Conservation (phyloP, 768 basidiomycete genomes). For the Termitomyces sp. region DNA sequence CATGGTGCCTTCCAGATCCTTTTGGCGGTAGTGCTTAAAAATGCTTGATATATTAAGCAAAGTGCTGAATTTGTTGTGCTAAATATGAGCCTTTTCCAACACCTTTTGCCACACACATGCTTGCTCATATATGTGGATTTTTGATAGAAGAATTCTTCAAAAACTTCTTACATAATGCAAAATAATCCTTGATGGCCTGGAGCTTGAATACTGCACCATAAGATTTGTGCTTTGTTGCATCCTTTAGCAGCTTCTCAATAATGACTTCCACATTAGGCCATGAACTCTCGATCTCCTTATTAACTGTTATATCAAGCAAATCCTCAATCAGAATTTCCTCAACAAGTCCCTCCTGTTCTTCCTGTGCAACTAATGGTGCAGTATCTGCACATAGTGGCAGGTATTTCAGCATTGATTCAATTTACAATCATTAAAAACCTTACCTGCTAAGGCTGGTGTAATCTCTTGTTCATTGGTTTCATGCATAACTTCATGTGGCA, state of each 20-base stretch:
- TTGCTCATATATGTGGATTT: not conserved
- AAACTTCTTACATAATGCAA: conserved; percentile 8
- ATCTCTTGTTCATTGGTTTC: too few relatives aligned
- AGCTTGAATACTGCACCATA: conserved; percentile 10
- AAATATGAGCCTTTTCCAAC: conserved; percentile 2
- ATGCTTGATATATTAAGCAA: not conserved
- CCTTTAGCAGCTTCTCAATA: conserved; percentile 3
- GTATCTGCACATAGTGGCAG: too few relatives aligned
- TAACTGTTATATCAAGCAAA: not conserved
- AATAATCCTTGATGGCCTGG: conserved; percentile 9
- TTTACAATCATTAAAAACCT: too few relatives aligned
- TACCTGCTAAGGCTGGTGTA: too few relatives aligned
- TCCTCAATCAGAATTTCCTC: not conserved
- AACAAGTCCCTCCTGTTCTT: too few relatives aligned
- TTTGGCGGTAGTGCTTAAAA: conserved; percentile 12
- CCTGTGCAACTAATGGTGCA: too few relatives aligned
- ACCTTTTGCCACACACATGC: not conserved
- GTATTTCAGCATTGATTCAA: too few relatives aligned
- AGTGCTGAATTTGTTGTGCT: not conserved
- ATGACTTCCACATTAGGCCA: not conserved
- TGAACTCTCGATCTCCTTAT: not conserved
- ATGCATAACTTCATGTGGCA: too few relatives aligned
- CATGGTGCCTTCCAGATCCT: conserved; percentile 14
- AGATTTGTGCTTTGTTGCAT: conserved; percentile 6
- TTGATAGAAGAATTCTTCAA: not conserved